phyloP scores from a whole-genome alignment of 2,329 filamentous ascomycete genomes.

The Hymenoscyphus scutula region DNA sequence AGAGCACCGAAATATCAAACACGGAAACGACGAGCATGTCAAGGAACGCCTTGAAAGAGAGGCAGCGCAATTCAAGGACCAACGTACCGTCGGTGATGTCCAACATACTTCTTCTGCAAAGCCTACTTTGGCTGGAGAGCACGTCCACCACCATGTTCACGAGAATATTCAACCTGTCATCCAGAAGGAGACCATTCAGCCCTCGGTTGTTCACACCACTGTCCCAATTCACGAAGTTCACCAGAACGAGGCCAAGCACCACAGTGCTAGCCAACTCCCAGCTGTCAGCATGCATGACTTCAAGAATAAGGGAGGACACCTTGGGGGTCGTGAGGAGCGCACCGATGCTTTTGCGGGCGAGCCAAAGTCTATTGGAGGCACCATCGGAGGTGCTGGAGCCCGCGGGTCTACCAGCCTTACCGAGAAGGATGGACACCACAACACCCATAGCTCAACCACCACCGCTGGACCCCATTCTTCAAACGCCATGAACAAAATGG shows the following conservation, averaged over 20 bases:
- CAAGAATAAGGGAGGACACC: slow-evolving; percentile 49
- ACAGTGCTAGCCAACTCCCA: slow-evolving; percentile 62
- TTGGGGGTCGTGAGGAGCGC: slow-evolving; percentile 53
- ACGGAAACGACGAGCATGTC: slow-evolving; percentile 53
- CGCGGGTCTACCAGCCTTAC: slow-evolving; percentile 32
- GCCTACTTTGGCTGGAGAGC: slow-evolving; percentile 56
- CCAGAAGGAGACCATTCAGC: slow-evolving; percentile 66
- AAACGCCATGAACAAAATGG: background rate
- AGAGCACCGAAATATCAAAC: slow-evolving; percentile 59
- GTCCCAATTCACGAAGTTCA: slow-evolving; percentile 71
- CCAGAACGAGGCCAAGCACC: slow-evolving; percentile 64
- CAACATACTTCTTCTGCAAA: slow-evolving; percentile 47
- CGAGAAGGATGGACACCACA: slow-evolving; percentile 21
- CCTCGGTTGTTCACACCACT: slow-evolving; percentile 68
- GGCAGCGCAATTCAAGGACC: slow-evolving; percentile 51
- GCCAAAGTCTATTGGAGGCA: slow-evolving; percentile 46
- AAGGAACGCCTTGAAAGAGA: slow-evolving; percentile 51
- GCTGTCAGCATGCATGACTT: slow-evolving; percentile 65
- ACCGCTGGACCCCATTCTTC: slow-evolving; percentile 2
- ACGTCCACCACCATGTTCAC: slow-evolving; percentile 55
- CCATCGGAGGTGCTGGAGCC: slow-evolving; percentile 32
- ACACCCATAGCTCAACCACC: background rate
- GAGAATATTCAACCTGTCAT: slow-evolving; percentile 64
- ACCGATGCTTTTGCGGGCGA: slow-evolving; percentile 62
- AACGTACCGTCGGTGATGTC: slow-evolving; percentile 45